A percentile compares a stretch with the other conserved stretches of the same genome.
These are phyloP conservation scores for Xylaria sp. DNA, from an alignment of 2,329 filamentous ascomycete genomes.

Conservation along the genomic window DNA sequence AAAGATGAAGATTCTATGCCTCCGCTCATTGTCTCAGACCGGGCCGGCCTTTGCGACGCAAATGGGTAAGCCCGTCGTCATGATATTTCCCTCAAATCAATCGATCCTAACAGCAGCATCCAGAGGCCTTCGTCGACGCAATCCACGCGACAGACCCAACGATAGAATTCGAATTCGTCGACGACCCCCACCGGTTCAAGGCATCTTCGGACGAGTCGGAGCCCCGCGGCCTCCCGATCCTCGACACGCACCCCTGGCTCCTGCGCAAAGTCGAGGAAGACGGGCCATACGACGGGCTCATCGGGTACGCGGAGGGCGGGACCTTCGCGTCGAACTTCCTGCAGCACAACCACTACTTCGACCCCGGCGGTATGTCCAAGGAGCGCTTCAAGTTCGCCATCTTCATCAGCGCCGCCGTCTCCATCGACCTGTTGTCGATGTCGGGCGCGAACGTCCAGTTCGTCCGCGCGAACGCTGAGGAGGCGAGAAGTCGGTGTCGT, in stretches of 20 bases:
- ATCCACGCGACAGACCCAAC: constrained; percentile 8
- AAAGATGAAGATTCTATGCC: constrained; percentile 21
- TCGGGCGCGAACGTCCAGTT: constrained; percentile 11
- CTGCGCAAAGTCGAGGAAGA: constrained; percentile 28
- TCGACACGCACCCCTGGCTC: constrained; percentile 32
- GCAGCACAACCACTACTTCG: constrained; percentile 32
- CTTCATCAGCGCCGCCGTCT: constrained; percentile 35
- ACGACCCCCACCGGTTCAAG: constrained; percentile 18
- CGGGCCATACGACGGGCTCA: constrained; percentile 29
- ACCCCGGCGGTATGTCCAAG: constrained; percentile 24
- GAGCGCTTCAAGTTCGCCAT: constrained; percentile 37
- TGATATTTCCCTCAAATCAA: background rate
- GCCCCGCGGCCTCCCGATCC: too few species aligned
- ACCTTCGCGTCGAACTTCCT: constrained; percentile 37
- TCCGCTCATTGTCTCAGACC: constrained; percentile 18
- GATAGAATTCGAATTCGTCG: constrained; percentile 23
- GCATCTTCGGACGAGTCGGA: background rate
- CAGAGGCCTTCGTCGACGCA: background rate
- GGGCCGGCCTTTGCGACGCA: constrained; percentile 12
- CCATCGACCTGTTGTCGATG: background rate
- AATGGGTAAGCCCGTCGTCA: constrained; percentile 14
- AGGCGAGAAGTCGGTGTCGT: constrained; percentile 15
- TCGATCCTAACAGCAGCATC: background rate
- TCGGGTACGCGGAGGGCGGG: constrained; percentile 32
- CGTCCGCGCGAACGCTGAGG: constrained; percentile 29